Base-by-base conservation (phyloP, 1,284 basidiomycete species). In the Mycosarcoma mackinlayi region DNA sequence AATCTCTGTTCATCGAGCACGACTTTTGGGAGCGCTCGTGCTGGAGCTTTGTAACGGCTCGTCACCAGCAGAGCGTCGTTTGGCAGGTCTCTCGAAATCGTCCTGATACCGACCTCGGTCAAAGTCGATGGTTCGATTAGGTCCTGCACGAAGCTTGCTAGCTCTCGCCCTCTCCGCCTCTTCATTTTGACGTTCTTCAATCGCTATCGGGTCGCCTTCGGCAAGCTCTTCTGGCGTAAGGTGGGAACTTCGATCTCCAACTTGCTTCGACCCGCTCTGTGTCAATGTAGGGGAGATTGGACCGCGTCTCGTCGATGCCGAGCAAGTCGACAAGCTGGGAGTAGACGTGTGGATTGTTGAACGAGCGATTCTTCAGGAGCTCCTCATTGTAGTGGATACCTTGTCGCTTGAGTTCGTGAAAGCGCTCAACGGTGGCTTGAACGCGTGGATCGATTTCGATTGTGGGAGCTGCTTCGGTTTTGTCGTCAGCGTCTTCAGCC, bases 331-430 rank as follows among this genome's bases (percentile, higher is more conserved):
- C 94, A 1, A 98, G 88, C 74, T 94, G 92, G 4, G 91, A 86
- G 82, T 95, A 95, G 11, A 98, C 88, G 80, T 96, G 92, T 0
- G 95, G 95, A 78, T 98, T 98, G 25, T 92, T 89, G 84, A 97
- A 98, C 0, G 92, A 88, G 24, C 92, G 89, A 70, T 91, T 93
- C 8, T 89, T 87, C 88, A 94, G 91, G 31, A 98, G 87, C 0
- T 91, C 91, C 80, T 93, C 92, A 82, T 98, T 98, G 85, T 96
- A 97, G 80, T 96, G 94, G 67, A 89, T 89, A 0, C 84, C 85
- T n/a, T 90, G 88, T 55, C 88, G 86, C 66, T 89, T 80, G 35
- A 81, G 45, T 80, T 85, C 82, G 93, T 95, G 56, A 93, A 87
- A 6, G 85, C 81, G 59, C 88, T 87, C 77, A 91, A 98, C 60